Evolutionary conservation across 768 basidiomycete genomes (phyloP).

Genomic region (Naematelia aurantialba): DNA sequence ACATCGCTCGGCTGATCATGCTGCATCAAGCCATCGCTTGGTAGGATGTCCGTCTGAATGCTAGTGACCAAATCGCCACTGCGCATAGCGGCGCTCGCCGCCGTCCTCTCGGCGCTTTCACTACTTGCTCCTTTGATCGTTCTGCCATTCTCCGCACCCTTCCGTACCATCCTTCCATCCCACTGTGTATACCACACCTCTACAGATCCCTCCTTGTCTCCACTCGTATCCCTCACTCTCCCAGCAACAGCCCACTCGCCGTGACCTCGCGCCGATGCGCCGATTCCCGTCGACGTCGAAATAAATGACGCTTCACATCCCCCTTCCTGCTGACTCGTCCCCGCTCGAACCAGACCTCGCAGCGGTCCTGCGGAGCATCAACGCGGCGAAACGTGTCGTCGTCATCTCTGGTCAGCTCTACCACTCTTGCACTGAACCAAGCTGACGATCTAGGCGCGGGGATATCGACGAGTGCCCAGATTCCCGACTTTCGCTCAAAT

Average conservation of each 20-base stretch:
- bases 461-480: conserved; percentile 54
- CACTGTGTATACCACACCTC: too few relatives aligned
- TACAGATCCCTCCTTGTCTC: not conserved
- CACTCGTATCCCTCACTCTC: too few relatives aligned
- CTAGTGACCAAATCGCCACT: too few relatives aligned
- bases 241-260: too few relatives aligned
- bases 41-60: too few relatives aligned
- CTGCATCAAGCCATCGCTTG: too few relatives aligned
- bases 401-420: not conserved
- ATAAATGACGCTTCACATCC: not conserved
- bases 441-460: conserved; percentile 33
- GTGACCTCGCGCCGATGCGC: too few relatives aligned
- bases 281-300: not conserved
- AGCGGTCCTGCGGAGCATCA: not conserved
- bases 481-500: conserved; percentile 56
- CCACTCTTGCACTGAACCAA: not conserved
- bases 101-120: not conserved
- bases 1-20: too few relatives aligned
- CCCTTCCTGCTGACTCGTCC: not conserved
- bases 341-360: not conserved
- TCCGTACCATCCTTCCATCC: not conserved
- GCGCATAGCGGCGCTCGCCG: too few relatives aligned
- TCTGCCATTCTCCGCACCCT: not conserved
- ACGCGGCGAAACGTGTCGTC: not conserved
- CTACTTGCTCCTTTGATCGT: not conserved